Percentiles rank a stretch among this genome's conserved stretches.
Evolutionary conservation across 2,329 filamentous ascomycete species (phyloP).

Genomic region (Ascochyta rabiei): DNA sequence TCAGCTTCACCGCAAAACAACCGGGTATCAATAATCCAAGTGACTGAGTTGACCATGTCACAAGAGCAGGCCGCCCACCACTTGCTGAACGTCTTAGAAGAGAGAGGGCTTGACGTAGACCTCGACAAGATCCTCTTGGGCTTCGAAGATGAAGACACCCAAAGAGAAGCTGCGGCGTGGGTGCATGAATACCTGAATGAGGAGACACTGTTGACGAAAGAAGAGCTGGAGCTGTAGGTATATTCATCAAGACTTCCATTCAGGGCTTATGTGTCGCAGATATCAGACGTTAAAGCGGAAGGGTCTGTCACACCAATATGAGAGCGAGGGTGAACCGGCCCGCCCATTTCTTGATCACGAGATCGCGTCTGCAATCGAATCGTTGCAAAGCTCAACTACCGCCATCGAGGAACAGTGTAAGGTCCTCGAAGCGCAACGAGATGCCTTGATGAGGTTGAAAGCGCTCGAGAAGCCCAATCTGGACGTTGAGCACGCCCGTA

Average conservation of each 20-base stretch:
- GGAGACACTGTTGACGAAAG: constrained; percentile 54
- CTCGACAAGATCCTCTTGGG: constrained; percentile 56
- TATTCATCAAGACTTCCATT: background rate
- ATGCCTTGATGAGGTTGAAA: constrained; percentile 63
- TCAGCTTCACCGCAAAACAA: constrained; percentile 34
- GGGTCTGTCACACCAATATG: constrained; percentile 40
- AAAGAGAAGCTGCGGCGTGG: constrained; percentile 51
- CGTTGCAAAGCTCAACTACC: constrained; percentile 68
- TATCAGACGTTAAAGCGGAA: constrained; percentile 44
- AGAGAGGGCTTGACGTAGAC: constrained; percentile 51
- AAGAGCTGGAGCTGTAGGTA: constrained; percentile 56
- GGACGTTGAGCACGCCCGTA: constrained; percentile 45
- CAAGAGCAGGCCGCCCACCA: constrained; percentile 49
- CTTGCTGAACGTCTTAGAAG: constrained; percentile 52
- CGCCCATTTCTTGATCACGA: constrained; percentile 65
- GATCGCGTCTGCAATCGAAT: constrained; percentile 65
- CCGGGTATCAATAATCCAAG: constrained; percentile 20
- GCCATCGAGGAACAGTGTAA: constrained; percentile 69
- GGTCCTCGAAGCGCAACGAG: constrained; percentile 65
- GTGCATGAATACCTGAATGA: constrained; percentile 55
- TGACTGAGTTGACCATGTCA: constrained; percentile 30
- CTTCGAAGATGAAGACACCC: constrained; percentile 53
- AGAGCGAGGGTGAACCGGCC: constrained; percentile 34
- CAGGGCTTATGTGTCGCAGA: constrained; percentile 18
- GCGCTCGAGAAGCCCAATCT: constrained; percentile 53